These are phyloP conservation scores for Penicillium nucicola DNA, from an alignment of 495 filamentous ascomycete genomes.

Conservation along the genomic window DNA sequence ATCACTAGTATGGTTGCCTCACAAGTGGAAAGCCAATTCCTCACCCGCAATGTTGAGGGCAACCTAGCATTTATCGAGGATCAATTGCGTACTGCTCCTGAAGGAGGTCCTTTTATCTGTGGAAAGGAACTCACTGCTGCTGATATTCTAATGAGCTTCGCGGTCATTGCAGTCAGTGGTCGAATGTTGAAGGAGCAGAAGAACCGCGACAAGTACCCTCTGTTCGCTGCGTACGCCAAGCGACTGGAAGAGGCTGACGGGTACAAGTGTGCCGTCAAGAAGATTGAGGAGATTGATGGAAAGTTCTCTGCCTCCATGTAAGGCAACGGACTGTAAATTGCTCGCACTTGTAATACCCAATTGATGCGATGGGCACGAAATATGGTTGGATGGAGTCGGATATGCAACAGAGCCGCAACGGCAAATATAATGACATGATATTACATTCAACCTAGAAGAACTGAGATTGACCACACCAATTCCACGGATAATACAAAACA, in stretches of 20 bases:
- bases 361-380: background rate
- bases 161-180: constrained; percentile 53
- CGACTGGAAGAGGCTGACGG: constrained; percentile 59
- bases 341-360: background rate
- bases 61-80: constrained; percentile 72
- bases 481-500: background rate
- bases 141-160: constrained; percentile 79
- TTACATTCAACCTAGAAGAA: background rate
- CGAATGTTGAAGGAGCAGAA: constrained; percentile 45
- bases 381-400: constrained; percentile 3
- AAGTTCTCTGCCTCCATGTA: constrained; percentile 44
- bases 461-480: background rate
- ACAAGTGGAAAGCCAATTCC: constrained; percentile 56
- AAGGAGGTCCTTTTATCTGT: constrained; percentile 65
- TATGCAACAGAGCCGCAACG: background rate
- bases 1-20: constrained; percentile 63
- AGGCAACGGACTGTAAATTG: background rate
- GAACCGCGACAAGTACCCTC: constrained; percentile 55
- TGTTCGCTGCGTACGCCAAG: constrained; percentile 59
- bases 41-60: constrained; percentile 59
- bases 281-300: constrained; percentile 61
- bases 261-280: constrained; percentile 57
- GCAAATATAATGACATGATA: background rate
- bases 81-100: constrained; percentile 62
- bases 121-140: constrained; percentile 70